phyloP scores from a whole-genome alignment of 306 rosid species.

The Quillaja saponaria region DNA sequence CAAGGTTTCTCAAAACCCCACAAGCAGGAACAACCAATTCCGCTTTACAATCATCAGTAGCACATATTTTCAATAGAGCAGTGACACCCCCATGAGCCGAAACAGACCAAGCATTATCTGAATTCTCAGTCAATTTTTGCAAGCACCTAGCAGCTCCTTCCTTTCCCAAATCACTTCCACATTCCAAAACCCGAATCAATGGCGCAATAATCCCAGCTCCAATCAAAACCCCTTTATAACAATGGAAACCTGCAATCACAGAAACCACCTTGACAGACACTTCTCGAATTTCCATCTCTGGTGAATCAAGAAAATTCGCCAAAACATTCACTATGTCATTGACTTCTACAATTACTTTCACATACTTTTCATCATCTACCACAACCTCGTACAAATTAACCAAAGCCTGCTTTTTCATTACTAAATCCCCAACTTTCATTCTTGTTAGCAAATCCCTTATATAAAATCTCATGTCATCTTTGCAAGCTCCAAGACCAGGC shows the following conservation, averaged over 20 bases:
- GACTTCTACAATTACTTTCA: slow-evolving; percentile 55
- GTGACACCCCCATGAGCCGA: slow-evolving; percentile 92
- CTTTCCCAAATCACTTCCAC: slow-evolving; percentile 59
- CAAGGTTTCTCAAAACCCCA: slow-evolving; percentile 70
- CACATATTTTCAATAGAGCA: slow-evolving; percentile 64
- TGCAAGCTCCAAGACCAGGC: slow-evolving; percentile 68
- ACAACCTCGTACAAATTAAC: slow-evolving; percentile 47
- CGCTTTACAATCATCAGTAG: slow-evolving; percentile 35
- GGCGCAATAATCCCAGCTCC: slow-evolving; percentile 64
- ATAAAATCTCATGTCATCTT: slow-evolving; percentile 84
- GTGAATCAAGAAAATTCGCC: slow-evolving; percentile 55
- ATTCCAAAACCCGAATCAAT: slow-evolving; percentile 69
- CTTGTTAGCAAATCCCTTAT: slow-evolving; percentile 68
- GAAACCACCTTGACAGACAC: slow-evolving; percentile 57
- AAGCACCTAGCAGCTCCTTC: slow-evolving; percentile 55
- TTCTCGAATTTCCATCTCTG: slow-evolving; percentile 61
- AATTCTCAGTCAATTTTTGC: slow-evolving; percentile 69
- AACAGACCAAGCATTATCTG: slow-evolving; percentile 84
- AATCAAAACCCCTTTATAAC: slow-evolving; percentile 46
- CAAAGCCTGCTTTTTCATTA: slow-evolving; percentile 70
- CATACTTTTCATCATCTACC: slow-evolving; percentile 70
- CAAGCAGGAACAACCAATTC: slow-evolving; percentile 69
- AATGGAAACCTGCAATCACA: slow-evolving; percentile 57
- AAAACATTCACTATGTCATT: slow-evolving; percentile 52
- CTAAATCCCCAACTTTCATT: slow-evolving; percentile 71